Base-by-base conservation (phyloP, 2,329 filamentous ascomycete species). In the Pseudogymnoascus sp. region DNA sequence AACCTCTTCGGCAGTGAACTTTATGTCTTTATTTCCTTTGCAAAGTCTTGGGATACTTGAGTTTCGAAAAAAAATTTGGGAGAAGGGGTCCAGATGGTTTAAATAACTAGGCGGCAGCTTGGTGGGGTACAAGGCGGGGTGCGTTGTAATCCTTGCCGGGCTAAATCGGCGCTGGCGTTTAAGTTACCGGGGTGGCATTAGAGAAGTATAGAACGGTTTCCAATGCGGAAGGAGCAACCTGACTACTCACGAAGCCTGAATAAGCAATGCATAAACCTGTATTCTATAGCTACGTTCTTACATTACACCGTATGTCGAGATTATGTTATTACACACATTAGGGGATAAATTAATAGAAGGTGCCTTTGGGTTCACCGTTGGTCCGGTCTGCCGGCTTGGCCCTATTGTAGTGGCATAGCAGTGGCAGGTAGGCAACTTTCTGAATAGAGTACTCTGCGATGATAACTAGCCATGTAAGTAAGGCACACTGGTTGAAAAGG, bases 101-200 rank as follows among this genome's bases (percentile, higher is more conserved):
- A 52, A 18, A 52, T 52, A 52, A 23, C 9, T n/a, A 52, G 23
- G 9, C 8, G 3, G 8, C 2, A 7, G n/a, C 30, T 52, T 30
- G 45, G 23, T 26, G 45, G 45, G 45, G 45, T 52, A 52, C 45
- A 52, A 52, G 23, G 45, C 13, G 45, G 45, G 45, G 45, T 30
- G n/a, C 3, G 45, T 30, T 52, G 9, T 52, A 28, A 19, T 52
- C 45, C 45, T 30, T 30, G 23, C 45, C 18, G n/a, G 26, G 45
- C 45, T 26, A 30, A 52, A 52, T 52, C 45, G 28, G 23, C 23
- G n/a, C 23, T 8, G 7, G 23, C 23, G 9, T 18, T 28, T 2
- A 15, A 18, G n/a, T 28, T 18, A 52, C 45, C 18, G 5, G 45
- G 13, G n/a, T 18, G 45, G 45, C n/a, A n/a, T n/a, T n/a, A n/a